Percentiles rank a stretch among this genome's conserved stretches.
Evolutionary conservation across 2,329 filamentous ascomycete species (phyloP).

Genomic region (Fusarium sp.): DNA sequence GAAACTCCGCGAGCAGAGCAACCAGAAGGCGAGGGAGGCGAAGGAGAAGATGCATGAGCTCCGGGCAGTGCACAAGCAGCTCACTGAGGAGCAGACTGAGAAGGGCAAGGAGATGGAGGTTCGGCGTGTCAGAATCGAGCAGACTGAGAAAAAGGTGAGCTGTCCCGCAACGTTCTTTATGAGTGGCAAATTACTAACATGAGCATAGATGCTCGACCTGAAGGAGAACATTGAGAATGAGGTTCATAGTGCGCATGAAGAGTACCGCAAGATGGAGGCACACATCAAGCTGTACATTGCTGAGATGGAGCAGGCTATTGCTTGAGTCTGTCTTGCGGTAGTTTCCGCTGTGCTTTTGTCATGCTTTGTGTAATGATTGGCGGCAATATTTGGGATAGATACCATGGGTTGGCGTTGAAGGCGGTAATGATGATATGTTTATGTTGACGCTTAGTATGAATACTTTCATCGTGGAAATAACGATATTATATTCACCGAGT

Average conservation of each 20-base stretch:
- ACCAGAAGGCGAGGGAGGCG: slow-evolving; percentile 81
- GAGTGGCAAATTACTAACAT: slow-evolving; percentile 32
- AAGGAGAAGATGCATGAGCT: slow-evolving; percentile 92
- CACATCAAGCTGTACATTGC: slow-evolving; percentile 98
- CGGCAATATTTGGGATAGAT: slow-evolving; percentile 42
- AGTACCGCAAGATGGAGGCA: slow-evolving; percentile 97
- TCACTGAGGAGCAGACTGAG: slow-evolving; percentile 85
- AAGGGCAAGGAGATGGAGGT: slow-evolving; percentile 94
- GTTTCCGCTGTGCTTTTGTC: slow-evolving; percentile 2
- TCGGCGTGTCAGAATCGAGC: slow-evolving; percentile 91
- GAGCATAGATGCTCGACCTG: slow-evolving; percentile 86
- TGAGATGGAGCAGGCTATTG: slow-evolving; percentile 94
- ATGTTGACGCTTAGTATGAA: slow-evolving; percentile 12
- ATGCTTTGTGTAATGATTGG: slow-evolving; percentile 22
- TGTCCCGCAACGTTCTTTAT: background rate
- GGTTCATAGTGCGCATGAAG: slow-evolving; percentile 87
- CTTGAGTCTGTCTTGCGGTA: slow-evolving; percentile 2
- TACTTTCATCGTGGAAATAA: slow-evolving; percentile 12
- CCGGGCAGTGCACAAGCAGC: slow-evolving; percentile 77
- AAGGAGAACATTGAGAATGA: slow-evolving; percentile 98
- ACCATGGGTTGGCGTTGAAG: slow-evolving; percentile 54
- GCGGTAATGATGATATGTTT: slow-evolving; percentile 26
- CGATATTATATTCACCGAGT: slow-evolving; percentile 1
- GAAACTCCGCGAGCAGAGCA: slow-evolving; percentile 80
- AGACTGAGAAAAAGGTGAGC: slow-evolving; percentile 95